Base-by-base conservation (phyloP, 73 alveolate species). In the Effrenium voratum region DNA sequence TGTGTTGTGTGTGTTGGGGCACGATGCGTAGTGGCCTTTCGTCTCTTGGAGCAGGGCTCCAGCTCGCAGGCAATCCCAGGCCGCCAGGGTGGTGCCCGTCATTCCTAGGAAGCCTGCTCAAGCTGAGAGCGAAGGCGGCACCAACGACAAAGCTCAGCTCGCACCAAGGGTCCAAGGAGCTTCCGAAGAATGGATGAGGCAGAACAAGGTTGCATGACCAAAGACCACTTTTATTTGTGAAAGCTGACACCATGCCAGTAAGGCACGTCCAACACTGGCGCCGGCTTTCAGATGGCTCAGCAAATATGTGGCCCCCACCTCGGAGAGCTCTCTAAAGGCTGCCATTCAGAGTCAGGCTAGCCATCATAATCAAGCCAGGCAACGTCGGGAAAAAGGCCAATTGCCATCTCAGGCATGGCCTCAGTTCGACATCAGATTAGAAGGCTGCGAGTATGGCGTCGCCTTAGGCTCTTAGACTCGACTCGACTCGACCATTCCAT, bases 401-500 rank as follows among this genome's bases (percentile, higher is more conserved):
- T 93, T 84, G 84, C 93, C 93, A 57, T 76, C 59, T 93, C 98
- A 3, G 98, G 98, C 98, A 93, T 93, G 59, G 98, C 95, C 95
- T 87, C 59, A 22, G 77, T 2, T 1, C 13, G 3, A 13, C 43
- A 66, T 55, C 24, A 19, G 68, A 55, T 55, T 32, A 30, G n/a
- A 12, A 55, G 30, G 22, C 68, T 15, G 68, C 12, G 22, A 55
- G 22, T 15, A 55, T 15, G 30, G 68, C 68, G 22, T 12, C 68
- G 12, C 68, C 12, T 55, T 55, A 12, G 12, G 30, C 36, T 70
- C 47, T 47, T 36, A 45, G 36, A n/a, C 47, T 8, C 49, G 24
- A 30, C 32, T 60, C 30, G 40, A 26, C 99, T 22, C 99, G 99
- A 99, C 99, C 99, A 2, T 99, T 3, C 86, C 52, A 57, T 15